Conservation (phyloP, 805 yeast genomes). For the Lipomyces mesembrius region DNA sequence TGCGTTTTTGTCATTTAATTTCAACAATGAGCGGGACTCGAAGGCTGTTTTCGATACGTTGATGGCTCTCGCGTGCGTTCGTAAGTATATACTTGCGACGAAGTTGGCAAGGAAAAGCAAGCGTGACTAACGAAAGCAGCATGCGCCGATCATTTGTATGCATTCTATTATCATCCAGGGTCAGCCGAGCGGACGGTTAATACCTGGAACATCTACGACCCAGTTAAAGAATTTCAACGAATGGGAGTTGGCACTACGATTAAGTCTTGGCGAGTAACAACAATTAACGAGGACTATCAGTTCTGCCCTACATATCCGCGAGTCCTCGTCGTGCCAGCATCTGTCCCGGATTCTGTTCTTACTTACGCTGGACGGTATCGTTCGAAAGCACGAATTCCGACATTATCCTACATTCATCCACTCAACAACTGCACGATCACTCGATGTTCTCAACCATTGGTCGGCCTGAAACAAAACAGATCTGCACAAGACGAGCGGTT, state of each 20-base stretch:
- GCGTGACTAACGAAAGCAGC: slow-evolving; percentile 37
- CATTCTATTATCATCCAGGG: slow-evolving; percentile 80
- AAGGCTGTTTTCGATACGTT: slow-evolving; percentile 74
- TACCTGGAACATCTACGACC: slow-evolving; percentile 76
- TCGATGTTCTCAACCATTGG: slow-evolving; percentile 90
- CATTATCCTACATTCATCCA: slow-evolving; percentile 72
- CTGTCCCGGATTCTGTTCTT: slow-evolving; percentile 79
- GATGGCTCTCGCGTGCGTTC: slow-evolving; percentile 63
- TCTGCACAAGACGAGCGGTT: slow-evolving; percentile 91
- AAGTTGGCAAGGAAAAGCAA: not conserved
- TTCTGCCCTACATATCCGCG: slow-evolving; percentile 80
- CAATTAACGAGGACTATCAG: slow-evolving; percentile 57
- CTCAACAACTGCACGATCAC: slow-evolving; percentile 69
- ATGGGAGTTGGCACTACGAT: slow-evolving; percentile 57
- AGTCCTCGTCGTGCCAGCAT: slow-evolving; percentile 67
- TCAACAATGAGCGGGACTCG: slow-evolving; percentile 61
- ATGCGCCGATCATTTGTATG: slow-evolving; percentile 66
- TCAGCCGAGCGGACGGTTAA: slow-evolving; percentile 63
- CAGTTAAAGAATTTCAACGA: slow-evolving; percentile 67
- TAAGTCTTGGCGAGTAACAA: slow-evolving; percentile 69
- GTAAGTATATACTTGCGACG: slow-evolving; percentile 10
- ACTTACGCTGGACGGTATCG: slow-evolving; percentile 84
- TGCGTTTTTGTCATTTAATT: slow-evolving; percentile 77
- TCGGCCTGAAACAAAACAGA: slow-evolving; percentile 84
- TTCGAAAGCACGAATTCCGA: slow-evolving; percentile 84